phyloP scores from a whole-genome alignment of 163 green algal genomes.

The Chlamydomonas reinhardtii region DNA sequence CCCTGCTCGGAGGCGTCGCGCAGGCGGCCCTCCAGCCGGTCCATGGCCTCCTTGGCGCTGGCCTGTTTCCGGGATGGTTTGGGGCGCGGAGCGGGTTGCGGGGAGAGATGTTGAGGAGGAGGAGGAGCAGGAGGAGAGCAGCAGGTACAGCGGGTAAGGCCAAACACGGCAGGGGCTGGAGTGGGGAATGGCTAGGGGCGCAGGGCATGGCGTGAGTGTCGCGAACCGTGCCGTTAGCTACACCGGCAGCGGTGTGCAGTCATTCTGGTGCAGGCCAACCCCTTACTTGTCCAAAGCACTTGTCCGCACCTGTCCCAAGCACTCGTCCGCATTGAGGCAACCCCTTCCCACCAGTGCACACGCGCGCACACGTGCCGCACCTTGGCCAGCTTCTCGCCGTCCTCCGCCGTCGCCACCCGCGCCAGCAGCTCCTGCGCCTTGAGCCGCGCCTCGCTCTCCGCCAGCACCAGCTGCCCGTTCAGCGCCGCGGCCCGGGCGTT shows the following conservation, averaged over 20 bases:
- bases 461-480: constrained; percentile 46
- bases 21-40: constrained; percentile 39
- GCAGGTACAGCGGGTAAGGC: too few relatives aligned
- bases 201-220: too few relatives aligned
- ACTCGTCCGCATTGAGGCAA: too few relatives aligned
- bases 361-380: neutral
- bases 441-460: constrained; percentile 54
- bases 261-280: too few relatives aligned
- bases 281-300: too few relatives aligned
- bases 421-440: constrained; percentile 46
- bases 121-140: too few relatives aligned
- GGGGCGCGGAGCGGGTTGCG: neutral
- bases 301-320: too few relatives aligned
- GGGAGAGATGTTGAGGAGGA: neutral
- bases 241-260: too few relatives aligned
- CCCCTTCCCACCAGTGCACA: too few relatives aligned
- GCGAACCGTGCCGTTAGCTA: too few relatives aligned
- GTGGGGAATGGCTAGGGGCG: too few relatives aligned
- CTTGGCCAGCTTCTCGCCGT: constrained; percentile 45
- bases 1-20: constrained; percentile 34
- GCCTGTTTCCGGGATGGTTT: neutral
- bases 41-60: constrained; percentile 42
- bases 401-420: constrained; percentile 39
- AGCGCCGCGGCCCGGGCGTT: constrained; percentile 48
- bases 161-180: too few relatives aligned